phyloP scores from a whole-genome alignment of 805 yeast species.

The Wickerhamiella azymoides region DNA sequence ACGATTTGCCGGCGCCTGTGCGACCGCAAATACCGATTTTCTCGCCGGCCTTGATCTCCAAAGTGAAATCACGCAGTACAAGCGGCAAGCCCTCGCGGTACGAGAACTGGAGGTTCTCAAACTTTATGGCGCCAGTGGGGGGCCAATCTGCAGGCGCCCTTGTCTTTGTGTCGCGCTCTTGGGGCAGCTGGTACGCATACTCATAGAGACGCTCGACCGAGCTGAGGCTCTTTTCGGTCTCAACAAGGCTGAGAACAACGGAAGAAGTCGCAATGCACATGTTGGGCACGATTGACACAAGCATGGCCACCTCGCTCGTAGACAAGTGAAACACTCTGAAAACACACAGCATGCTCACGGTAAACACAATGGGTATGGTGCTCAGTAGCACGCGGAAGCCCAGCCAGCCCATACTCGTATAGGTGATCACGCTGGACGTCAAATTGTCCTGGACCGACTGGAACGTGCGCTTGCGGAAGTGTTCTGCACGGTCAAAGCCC shows the following conservation, averaged over 20 bases:
- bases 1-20: slow-evolving; percentile 81
- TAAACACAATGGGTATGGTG: slow-evolving; percentile 37
- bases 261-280: slow-evolving; percentile 44
- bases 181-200: slow-evolving; percentile 44
- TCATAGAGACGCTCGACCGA: slow-evolving; percentile 58
- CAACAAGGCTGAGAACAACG: slow-evolving; percentile 51
- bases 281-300: slow-evolving; percentile 46
- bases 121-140: slow-evolving; percentile 40
- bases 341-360: slow-evolving; percentile 46
- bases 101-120: slow-evolving; percentile 41
- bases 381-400: slow-evolving; percentile 44
- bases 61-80: slow-evolving; percentile 43
- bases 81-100: slow-evolving; percentile 54
- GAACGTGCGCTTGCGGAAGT: slow-evolving; percentile 38
- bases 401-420: slow-evolving; percentile 63
- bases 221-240: slow-evolving; percentile 63
- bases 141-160: slow-evolving; percentile 51
- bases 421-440: slow-evolving; percentile 49
- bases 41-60: slow-evolving; percentile 42
- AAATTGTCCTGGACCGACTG: slow-evolving; percentile 43
- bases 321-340: slow-evolving; percentile 43
- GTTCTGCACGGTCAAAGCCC: slow-evolving; percentile 35
- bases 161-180: slow-evolving; percentile 45
- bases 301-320: slow-evolving; percentile 56
- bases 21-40: slow-evolving; percentile 81